phyloP scores from a whole-genome alignment of 2,329 filamentous ascomycete species.

The Calonectria pseudoreteaudii region DNA sequence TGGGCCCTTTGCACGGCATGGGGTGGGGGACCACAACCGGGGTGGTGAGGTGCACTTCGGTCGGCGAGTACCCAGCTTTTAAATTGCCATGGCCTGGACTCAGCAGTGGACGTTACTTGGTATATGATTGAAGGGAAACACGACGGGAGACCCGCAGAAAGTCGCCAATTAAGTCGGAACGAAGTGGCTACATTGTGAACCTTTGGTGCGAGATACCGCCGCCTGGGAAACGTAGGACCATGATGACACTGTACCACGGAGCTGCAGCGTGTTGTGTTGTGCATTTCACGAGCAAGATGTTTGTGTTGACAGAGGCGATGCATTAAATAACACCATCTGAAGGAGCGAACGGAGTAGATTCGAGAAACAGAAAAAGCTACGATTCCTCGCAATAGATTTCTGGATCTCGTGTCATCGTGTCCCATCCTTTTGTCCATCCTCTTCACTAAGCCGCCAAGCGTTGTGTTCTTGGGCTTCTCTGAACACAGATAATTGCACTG shows the following conservation, averaged over 20 bases:
- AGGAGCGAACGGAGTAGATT: background rate
- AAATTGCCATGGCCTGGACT: background rate
- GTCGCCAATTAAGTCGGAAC: constrained; percentile 19
- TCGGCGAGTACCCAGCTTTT: background rate
- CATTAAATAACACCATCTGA: background rate
- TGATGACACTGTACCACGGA: constrained; percentile 21
- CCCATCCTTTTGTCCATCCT: background rate
- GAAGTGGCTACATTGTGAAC: constrained; percentile 25
- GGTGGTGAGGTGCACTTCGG: background rate
- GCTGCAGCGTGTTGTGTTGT: constrained; percentile 2
- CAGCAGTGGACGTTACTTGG: background rate
- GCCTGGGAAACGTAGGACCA: constrained; percentile 35
- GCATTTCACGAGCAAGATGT: background rate
- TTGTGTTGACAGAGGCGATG: background rate
- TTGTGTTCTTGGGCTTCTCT: background rate
- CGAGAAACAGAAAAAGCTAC: constrained; percentile 7
- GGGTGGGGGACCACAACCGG: background rate
- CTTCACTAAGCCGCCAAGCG: background rate
- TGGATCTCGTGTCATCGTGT: background rate
- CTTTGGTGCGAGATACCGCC: constrained; percentile 40
- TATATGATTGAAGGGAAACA: background rate
- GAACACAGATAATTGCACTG: background rate
- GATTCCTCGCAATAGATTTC: background rate
- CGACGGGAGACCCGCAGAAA: background rate
- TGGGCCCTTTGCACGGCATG: constrained; percentile 8